Evolutionary conservation across 2,329 filamentous ascomycete genomes (phyloP), one percentile per base, ranked within the genome.

Genomic region (Botrytis elliptica): DNA sequence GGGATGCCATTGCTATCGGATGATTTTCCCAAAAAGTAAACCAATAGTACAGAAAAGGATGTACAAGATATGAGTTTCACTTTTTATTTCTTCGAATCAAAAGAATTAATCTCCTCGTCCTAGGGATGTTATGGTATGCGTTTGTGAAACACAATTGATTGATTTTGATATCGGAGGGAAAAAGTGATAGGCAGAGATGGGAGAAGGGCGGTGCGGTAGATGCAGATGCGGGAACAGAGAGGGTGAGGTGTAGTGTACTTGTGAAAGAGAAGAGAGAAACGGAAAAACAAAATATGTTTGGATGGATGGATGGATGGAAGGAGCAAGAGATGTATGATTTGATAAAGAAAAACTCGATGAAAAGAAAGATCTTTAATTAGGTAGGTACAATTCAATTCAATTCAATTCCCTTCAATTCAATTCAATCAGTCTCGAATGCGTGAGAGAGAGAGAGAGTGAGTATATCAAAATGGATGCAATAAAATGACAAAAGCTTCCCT

Each of bases 1-100:
- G 63, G 63, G 63, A 68, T 68, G 65, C 66, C 63, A 72, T 72
- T 72, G 52, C 52, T 57, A 64, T 66, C 49, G 46, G 70, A 33
- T 6, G 49, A 69, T 29, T 29, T 36, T 25, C 38, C 60, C 49
- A 40, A 68, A 4, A 57, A 29, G 65, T 42, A 42, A 67, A 67
- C 16, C 3, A 55, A 29, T 55, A 29, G 63, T 66, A 36, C 52
- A 25, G 33, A 6, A 29, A 40, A 36, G 49, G 49, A 57, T 57
- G 65, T 68, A 57, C 65, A 42, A 42, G 65, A 57, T 14, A 42
- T 20, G 44, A 38, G 46, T 57, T 57, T 33, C 36, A 42, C 9
- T 49, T 16, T 65, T 55, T 25, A 7, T 7, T 1, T 1, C 40
- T 52, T 52, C 25, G 49, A 46, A 46, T 46, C n/a, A 14, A 6